Conservation (phyloP, 371 early-diverging fungal genomes). For the Mucor racemosus region DNA sequence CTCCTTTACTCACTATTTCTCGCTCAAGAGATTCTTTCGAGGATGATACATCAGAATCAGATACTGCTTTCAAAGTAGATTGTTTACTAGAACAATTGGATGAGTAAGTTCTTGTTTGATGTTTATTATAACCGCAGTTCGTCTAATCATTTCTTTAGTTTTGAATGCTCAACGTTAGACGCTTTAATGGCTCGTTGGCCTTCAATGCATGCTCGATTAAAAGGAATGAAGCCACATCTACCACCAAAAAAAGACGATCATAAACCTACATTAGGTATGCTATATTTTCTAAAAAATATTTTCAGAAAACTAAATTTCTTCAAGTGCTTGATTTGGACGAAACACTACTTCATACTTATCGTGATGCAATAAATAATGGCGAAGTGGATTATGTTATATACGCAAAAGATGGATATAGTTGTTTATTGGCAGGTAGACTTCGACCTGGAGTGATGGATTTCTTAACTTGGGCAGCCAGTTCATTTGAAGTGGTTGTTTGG, state of each 20-base stretch:
- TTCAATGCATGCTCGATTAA: slow-evolving; percentile 45
- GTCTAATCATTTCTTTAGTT: slow-evolving; percentile 24
- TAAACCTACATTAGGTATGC: slow-evolving; percentile 48
- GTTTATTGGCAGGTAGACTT: slow-evolving; percentile 45
- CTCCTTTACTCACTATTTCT: slow-evolving; percentile 37
- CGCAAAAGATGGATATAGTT: slow-evolving; percentile 37
- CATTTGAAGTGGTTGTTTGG: slow-evolving; percentile 55
- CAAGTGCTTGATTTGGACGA: slow-evolving; percentile 53
- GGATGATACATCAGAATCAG: slow-evolving; percentile 18
- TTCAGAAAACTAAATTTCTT: background rate
- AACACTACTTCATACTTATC: slow-evolving; percentile 48
- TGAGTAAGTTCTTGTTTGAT: slow-evolving; percentile 33
- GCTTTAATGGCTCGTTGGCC: slow-evolving; percentile 55
- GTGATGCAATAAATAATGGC: slow-evolving; percentile 15
- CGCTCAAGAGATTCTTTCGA: slow-evolving; percentile 34
- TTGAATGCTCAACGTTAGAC: slow-evolving; percentile 49
- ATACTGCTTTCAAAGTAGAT: slow-evolving; percentile 34
- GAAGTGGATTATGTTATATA: slow-evolving; percentile 47
- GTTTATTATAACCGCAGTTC: background rate
- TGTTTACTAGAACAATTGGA: slow-evolving; percentile 47
- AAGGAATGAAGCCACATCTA: slow-evolving; percentile 50
- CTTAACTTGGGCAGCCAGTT: slow-evolving; percentile 46
- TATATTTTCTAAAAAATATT: background rate
- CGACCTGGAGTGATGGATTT: slow-evolving; percentile 56
- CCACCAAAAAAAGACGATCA: slow-evolving; percentile 48